Evolutionary conservation across 2,329 filamentous ascomycete genomes (phyloP), one percentile per base, ranked within the genome.

Genomic region (Exophiala lecanii-corni): DNA sequence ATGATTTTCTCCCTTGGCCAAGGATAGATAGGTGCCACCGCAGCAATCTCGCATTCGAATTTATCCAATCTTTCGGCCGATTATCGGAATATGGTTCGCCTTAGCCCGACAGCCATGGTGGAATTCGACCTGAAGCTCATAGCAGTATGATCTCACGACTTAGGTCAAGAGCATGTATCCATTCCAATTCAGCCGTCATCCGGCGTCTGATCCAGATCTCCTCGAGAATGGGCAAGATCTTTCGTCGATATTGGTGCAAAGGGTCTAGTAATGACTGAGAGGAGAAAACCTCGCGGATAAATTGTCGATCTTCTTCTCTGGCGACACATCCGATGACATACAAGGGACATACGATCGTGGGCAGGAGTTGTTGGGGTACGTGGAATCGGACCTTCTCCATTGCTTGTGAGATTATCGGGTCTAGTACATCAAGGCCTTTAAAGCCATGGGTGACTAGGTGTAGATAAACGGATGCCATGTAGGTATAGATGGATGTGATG

Each of bases 181-280:
- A 41, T 10, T 6, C 7, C n/a, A 41, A 35, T 3, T 18, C 23
- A 18, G 39, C 4, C 6, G 15, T n/a, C 4, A 9, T 20, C 26
- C n/a, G 17, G 10, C 39, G 33, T 19, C 28, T 41, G 3, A 13
- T 23, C 39, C 39, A 41, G 15, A 41, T 34, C 16, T 41, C 28
- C 21, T 41, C 39, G 10, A 41, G 19, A 21, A n/a, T 10, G 3
- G 39, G 39, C 39, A 41, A 20, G 23, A 41, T 41, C 19, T n/a
- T 41, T 32, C 4, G 15, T 15, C 39, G 39, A 32, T 41, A 16
- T 35, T 41, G 15, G 6, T 19, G 28, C 9, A 32, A 5, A 9
- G 39, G 17, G 15, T 21, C 26, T 7, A 18, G 17, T n/a, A 41
- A 34, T 9, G 30, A 18, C 18, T 26, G 25, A 20, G 26, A 34